These are phyloP conservation scores for Fragilariopsis cylindrus DNA, from an alignment of 108 stramenopile genomes.

Conservation along the genomic window DNA sequence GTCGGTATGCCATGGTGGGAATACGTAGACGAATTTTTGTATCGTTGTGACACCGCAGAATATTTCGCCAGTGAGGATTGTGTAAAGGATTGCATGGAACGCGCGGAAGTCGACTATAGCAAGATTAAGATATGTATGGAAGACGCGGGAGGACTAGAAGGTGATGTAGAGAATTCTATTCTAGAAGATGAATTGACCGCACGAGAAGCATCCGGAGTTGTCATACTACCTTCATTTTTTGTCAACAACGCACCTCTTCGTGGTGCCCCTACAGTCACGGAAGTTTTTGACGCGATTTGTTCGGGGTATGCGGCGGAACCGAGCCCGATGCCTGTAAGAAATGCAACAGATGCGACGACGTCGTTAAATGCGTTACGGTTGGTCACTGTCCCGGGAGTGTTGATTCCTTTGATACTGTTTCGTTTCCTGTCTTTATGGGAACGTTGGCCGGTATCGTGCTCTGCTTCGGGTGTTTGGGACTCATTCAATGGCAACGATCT, in stretches of 20 bases:
- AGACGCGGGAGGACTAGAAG: conserved; percentile 52
- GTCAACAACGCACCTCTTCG: conserved; percentile 90
- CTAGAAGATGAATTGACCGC: conserved; percentile 73
- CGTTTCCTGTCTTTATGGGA: conserved; percentile 27
- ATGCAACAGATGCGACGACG: conserved; percentile 41
- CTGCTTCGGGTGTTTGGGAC: conserved; percentile 35
- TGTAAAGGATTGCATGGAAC: conserved; percentile 44
- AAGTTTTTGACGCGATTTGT: conserved; percentile 92
- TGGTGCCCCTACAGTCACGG: conserved; percentile 63
- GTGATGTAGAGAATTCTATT: conserved; percentile 47
- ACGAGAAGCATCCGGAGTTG: conserved; percentile 59
- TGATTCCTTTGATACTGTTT: conserved; percentile 21
- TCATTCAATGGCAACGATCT: conserved; percentile 77
- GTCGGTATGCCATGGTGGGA: conserved; percentile 60
- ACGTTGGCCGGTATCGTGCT: conserved; percentile 24
- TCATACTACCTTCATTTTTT: conserved; percentile 80
- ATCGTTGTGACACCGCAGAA: conserved; percentile 31
- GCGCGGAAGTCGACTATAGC: conserved; percentile 35
- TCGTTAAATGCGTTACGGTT: conserved; percentile 21
- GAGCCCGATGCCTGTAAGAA: conserved; percentile 64
- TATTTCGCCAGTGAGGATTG: conserved; percentile 51
- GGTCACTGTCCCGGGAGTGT: conserved; percentile 29
- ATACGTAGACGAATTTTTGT: conserved; percentile 56
- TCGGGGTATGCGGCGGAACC: conserved; percentile 82
- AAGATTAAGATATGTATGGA: conserved; percentile 61